These are phyloP conservation scores for Groenewaldozyma auringiensis DNA, from an alignment of 1,139 yeast species.

Conservation along the genomic window DNA sequence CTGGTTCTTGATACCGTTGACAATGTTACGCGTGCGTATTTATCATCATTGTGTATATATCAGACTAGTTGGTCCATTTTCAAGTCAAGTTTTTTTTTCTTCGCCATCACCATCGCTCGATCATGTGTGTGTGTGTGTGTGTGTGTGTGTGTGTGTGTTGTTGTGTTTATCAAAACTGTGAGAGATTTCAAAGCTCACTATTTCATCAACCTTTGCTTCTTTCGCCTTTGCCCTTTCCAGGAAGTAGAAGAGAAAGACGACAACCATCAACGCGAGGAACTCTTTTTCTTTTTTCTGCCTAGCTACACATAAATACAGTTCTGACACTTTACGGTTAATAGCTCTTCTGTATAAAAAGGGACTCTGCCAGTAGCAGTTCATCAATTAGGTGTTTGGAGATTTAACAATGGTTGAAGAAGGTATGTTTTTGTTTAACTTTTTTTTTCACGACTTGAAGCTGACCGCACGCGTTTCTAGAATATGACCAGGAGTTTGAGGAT, in stretches of 20 bases:
- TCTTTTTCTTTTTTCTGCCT: background rate
- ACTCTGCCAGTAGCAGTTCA: background rate
- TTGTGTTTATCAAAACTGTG: no score
- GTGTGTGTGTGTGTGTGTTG: no score
- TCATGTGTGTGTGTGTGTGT: no score
- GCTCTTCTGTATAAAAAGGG: background rate
- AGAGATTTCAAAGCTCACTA: background rate
- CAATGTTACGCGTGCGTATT: no score
- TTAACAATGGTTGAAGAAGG: background rate
- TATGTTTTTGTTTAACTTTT: background rate
- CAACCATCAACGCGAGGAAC: background rate
- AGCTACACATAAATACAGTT: background rate
- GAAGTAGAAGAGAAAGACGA: background rate
- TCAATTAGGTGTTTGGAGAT: background rate
- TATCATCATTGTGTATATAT: no score
- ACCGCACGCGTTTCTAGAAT: background rate
- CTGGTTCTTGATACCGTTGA: no score
- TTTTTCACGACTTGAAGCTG: no score
- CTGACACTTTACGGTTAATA: no score
- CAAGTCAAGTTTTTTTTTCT: no score
- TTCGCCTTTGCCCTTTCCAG: background rate
- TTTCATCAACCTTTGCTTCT: background rate
- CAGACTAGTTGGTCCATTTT: no score
- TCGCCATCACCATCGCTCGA: no score
- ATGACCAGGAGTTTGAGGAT: slow-evolving; percentile 46